Evolutionary conservation across 805 yeast species (phyloP), one percentile per base, ranked within the genome.

Genomic region (Yamadazyma insecticola): DNA sequence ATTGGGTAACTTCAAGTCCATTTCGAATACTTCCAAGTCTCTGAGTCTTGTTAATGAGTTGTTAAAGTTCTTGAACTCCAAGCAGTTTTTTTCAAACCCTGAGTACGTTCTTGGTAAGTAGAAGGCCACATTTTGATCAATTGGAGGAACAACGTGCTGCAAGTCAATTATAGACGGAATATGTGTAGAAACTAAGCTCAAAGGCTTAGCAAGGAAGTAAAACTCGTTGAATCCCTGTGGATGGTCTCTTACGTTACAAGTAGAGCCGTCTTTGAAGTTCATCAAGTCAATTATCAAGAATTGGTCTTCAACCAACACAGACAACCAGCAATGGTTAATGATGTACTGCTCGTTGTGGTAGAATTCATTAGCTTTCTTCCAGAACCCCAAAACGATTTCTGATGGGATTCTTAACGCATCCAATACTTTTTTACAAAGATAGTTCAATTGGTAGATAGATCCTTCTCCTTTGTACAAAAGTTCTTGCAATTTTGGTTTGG

Each of bases 51-150:
- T 75, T 38, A 86, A 57, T 0, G 95, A 84, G 37, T 85, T 80
- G 54, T 86, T 84, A 60, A 74, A 90, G 51, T 78, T 80, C 32
- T 50, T 35, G 32, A 88, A 68, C 37, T 67, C 65, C 24, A 90
- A 52, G 2, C 69, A 64, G 48, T 77, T 74, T 23, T 61, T 65
- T 53, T 81, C 76, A 47, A 81, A 87, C 0, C 86, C 81, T 0
- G 96, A 89, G 48, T 87, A 84, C n/a, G 81, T 75, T 18, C 94
- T 72, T 0, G 98, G 98, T 29, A 90, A 63, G 27, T 87, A 76
- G 36, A 86, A 68, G 11, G 92, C 89, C 14, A 81, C 75, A 41
- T 76, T 70, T 21, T 83, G 81, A 39, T 85, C 89, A 39, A 90
- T 62, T 3, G 94, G 85, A 4, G 97, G 97, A 18, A 75, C 70